Evolutionary conservation across 495 filamentous ascomycete species (phyloP).

Genomic region (Daldinia concentrica): DNA sequence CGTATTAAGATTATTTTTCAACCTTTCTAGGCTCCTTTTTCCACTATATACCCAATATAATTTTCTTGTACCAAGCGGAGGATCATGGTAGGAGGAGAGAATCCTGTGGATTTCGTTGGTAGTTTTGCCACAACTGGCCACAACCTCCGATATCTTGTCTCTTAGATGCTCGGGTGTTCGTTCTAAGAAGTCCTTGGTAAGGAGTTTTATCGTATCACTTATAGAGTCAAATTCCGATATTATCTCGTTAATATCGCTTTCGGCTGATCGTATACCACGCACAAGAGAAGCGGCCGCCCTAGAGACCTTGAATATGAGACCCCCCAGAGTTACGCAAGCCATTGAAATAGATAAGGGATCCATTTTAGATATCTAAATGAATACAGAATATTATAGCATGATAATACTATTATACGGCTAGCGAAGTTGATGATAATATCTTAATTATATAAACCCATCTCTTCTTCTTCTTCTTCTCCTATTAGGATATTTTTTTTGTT

Average conservation of each 20-base stretch:
- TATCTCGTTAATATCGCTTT: neutral
- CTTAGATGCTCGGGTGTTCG: neutral
- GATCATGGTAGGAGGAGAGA: neutral
- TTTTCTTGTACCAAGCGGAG: neutral
- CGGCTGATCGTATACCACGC: neutral
- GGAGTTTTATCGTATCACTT: too few species aligned
- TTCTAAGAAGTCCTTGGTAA: neutral
- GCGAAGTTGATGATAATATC: too few species aligned
- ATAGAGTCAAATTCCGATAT: too few species aligned
- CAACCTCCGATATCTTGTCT: neutral
- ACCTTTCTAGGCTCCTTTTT: neutral
- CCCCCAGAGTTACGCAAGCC: neutral
- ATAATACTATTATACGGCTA: neutral
- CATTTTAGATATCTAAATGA: too few species aligned
- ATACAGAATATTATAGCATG: too few species aligned
- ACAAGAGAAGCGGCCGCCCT: neutral
- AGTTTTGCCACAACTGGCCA: neutral
- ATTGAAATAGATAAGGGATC: slow-evolving; percentile 7
- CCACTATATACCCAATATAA: neutral
- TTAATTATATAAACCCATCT: too few species aligned
- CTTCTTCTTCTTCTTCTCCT: neutral
- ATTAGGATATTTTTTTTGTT: neutral
- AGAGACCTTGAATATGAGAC: neutral
- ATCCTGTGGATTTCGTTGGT: neutral
- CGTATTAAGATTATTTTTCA: slow-evolving; percentile 1